phyloP scores from a whole-genome alignment of 768 basidiomycete genomes.

The Tulasnella sp. region DNA sequence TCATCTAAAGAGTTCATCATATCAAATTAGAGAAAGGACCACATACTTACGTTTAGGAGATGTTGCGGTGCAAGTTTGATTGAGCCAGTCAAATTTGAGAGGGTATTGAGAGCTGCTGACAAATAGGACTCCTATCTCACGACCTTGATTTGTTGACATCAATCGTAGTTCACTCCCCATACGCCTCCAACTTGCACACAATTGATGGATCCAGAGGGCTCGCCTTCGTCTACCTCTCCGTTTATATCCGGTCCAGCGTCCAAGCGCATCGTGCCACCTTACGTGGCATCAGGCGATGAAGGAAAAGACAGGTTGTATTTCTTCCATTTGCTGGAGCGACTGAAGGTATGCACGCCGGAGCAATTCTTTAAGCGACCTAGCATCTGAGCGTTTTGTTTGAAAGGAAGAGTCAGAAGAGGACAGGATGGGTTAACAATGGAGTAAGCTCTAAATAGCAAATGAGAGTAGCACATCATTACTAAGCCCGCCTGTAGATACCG shows the following conservation, averaged over 20 bases:
- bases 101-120: not conserved
- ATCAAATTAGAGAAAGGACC: not conserved
- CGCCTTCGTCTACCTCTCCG: not conserved
- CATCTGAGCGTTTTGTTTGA: not conserved
- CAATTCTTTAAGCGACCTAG: too few species aligned
- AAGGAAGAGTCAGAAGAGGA: conserved; percentile 83
- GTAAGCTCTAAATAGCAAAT: too few species aligned
- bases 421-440: conserved; percentile 84
- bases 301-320: conserved; percentile 71
- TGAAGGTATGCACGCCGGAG: conserved; percentile 85
- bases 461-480: not conserved
- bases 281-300: conserved; percentile 29
- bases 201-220: not conserved
- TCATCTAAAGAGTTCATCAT: conserved; percentile 49
- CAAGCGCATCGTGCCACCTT: not conserved
- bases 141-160: not conserved
- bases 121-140: not conserved
- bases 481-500: too few species aligned
- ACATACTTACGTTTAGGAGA: not conserved
- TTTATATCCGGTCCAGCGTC: not conserved
- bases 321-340: conserved; percentile 74
- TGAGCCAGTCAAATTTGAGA: not conserved
- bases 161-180: not conserved
- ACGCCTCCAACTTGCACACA: not conserved
- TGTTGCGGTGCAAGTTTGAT: not conserved